Base-by-base conservation (phyloP, 2,329 filamentous ascomycete species). In the Claviceps sp. region DNA sequence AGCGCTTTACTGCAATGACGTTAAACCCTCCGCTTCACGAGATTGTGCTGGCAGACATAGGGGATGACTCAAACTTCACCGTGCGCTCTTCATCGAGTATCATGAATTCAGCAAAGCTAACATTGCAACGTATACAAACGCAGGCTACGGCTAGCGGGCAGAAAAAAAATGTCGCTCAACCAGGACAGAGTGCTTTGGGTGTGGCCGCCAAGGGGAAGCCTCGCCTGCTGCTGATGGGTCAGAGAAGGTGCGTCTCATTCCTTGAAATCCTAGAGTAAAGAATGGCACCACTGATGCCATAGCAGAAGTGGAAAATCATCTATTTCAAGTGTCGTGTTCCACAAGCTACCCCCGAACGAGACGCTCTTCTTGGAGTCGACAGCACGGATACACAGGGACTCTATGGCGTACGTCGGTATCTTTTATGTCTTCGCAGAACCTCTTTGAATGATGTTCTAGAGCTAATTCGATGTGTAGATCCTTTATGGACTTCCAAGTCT, bases 401-500 rank as follows among this genome's bases (percentile, higher is more conserved):
- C 86, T 3, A 90, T 97, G 76, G 88, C 93, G 90, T 96, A 68
- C 71, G 88, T 73, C 3, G 4, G 16, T 20, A 7, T 36, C 4
- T n/a, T 46, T 13, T 16, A 38, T 52, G 39, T 26, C 26, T 51
- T 50, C 44, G 46, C 23, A 34, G 26, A 29, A 13, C 2, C 14
- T 29, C 47, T n/a, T 44, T 54, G 46, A 61, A 63, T 37, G 65
- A 55, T 14, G 9, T 17, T 20, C 4, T n/a, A 16, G 4, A 39
- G 17, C 52, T 61, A 37, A 56, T 45, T 43, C 5, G 6, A 39
- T 46, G 2, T 44, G 17, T 53, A 96, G 89, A 59, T 97, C 93
- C 3, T 97, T 98, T 66, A 96, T 97, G 89, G 91, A 97, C 65
- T 96, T 97, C 59, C 91, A 97, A 69, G 88, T 96, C 47, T 96